Base-by-base conservation (phyloP, 2,329 filamentous ascomycete genomes). In the Diaporthe vaccinii region DNA sequence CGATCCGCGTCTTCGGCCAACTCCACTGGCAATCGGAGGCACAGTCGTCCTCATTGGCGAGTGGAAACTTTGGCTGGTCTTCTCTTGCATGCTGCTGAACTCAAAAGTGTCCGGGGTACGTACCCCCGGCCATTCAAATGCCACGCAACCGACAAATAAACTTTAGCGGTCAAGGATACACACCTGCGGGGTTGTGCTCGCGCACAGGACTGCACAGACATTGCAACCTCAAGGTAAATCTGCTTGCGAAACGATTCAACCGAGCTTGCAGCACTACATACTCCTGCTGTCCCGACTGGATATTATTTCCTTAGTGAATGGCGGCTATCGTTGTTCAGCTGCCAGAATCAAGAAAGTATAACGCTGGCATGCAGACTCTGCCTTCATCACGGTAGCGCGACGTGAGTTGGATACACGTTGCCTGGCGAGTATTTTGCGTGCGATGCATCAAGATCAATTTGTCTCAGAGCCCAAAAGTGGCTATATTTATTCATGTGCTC, bases 101-200 rank as follows among this genome's bases (percentile, higher is more conserved):
- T 55, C 55, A 28, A 55, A 53, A 28, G 14, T 10, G 5, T 15
- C 8, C 25, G 34, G 34, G 20, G 49, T 36, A 28, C 49, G 46
- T 41, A 53, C 31, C 41, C 65, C 65, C 14, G n/a, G 65, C 65
- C 65, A 69, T n/a, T 69, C 31, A 53, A 20, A 17, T 36, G 49
- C 10, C 46, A 8, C 34, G 22, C 7, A 55, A 10, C 2, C 14
- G 20, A 39, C 22, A 8, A 53, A 17, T 53, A 53, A 53, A 46
- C 46, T 53, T 39, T n/a, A 25, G 62, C 62, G 62, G 46, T 68
- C 46, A 68, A n/a, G 34, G 22, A 3, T 34, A 34, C 31, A 22
- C 31, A 41, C 15, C 49, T 53, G 65, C 65, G 65, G 34, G 65
- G 65, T 69, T 55, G 46, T 36, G n/a, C 55, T 53, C 65, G 49